These are phyloP conservation scores for Falciphora oryzae DNA, from an alignment of 2,329 filamentous ascomycete species.

Conservation along the genomic window DNA sequence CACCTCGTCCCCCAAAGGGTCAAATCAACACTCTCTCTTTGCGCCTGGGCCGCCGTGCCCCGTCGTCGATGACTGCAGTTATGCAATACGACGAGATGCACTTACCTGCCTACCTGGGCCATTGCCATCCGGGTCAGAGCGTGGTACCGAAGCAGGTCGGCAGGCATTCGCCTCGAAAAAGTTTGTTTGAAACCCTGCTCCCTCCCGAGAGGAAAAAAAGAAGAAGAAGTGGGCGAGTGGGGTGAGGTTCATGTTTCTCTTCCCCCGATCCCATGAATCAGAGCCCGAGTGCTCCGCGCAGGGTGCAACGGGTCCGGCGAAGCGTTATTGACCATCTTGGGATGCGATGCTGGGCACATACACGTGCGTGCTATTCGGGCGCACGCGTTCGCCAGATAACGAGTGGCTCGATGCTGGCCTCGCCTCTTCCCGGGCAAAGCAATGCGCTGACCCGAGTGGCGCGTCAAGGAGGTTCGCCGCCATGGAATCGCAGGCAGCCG, in stretches of 20 bases:
- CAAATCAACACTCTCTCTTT: no score
- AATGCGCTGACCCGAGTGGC: background rate
- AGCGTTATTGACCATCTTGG: background rate
- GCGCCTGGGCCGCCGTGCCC: no score
- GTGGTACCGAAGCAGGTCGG: background rate
- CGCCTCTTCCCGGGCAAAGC: background rate
- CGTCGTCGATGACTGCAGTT: background rate
- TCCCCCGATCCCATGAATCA: background rate
- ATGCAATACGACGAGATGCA: background rate
- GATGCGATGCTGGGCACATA: background rate
- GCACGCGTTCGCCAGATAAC: background rate
- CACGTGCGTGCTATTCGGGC: background rate
- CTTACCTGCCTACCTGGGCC: background rate
- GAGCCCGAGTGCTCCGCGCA: background rate
- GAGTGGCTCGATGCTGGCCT: background rate
- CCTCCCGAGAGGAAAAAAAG: background rate
- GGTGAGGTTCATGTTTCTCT: background rate
- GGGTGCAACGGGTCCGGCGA: background rate
- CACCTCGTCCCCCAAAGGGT: background rate
- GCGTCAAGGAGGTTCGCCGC: no score
- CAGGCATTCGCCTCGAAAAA: background rate
- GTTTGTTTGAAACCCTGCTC: background rate
- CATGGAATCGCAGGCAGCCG: background rate
- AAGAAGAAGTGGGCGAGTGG: background rate
- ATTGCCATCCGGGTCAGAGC: background rate